Percentiles rank a stretch among this genome's conserved stretches.
These are phyloP conservation scores for Hypoxylon sp. DNA, from an alignment of 2,329 filamentous ascomycete species.

Conservation along the genomic window DNA sequence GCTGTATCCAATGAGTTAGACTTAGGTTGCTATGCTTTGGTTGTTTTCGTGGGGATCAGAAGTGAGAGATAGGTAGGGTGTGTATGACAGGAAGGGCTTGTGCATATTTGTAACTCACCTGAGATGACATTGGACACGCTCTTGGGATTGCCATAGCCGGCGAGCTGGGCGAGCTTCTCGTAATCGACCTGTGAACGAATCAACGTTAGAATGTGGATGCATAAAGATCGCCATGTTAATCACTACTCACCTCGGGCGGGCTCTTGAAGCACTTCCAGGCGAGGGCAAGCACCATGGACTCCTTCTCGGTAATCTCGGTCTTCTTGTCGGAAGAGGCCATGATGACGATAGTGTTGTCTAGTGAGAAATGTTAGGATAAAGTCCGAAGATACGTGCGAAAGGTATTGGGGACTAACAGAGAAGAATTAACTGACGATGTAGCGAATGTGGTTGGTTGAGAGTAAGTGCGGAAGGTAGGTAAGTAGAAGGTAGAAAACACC, in stretches of 20 bases:
- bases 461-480: not conserved
- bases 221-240: not conserved
- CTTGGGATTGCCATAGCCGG: constrained; percentile 31
- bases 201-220: constrained; percentile 6
- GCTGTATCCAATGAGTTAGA: constrained; percentile 14
- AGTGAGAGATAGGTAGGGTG: not conserved
- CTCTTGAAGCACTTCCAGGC: constrained; percentile 34
- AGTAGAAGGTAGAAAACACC: not conserved
- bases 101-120: constrained; percentile 22
- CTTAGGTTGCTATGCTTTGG: not conserved
- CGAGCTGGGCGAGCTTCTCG: constrained; percentile 34
- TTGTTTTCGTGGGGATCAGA: not conserved
- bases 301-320: constrained; percentile 30
- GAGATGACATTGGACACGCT: constrained; percentile 26
- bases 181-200: constrained; percentile 26
- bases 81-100: not conserved
- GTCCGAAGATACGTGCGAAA: no score
- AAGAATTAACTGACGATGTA: no score
- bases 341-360: not conserved
- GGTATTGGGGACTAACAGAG: no score
- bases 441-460: no score
- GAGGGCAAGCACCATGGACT: constrained; percentile 25
- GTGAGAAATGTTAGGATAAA: not conserved
- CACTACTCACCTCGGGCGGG: constrained; percentile 28
- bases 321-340: constrained; percentile 28